These are phyloP conservation scores for Geotrichum restrictum DNA, from an alignment of 1,139 yeast species.

Conservation along the genomic window DNA sequence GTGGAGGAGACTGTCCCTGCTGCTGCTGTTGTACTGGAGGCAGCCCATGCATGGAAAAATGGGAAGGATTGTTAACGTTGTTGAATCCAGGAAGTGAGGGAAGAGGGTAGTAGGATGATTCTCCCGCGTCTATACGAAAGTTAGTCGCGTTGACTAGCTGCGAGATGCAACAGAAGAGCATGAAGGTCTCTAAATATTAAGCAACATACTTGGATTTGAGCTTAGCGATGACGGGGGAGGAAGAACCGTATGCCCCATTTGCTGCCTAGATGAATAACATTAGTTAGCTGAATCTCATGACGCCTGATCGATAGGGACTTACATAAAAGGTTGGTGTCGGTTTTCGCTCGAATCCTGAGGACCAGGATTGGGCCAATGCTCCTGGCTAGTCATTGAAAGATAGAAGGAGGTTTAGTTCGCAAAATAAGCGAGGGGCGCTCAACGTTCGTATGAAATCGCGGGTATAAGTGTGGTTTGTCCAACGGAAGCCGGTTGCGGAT, in stretches of 20 bases:
- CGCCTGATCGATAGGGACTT: constrained; percentile 14
- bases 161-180: not conserved
- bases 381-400: constrained; percentile 16
- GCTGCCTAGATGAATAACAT: constrained; percentile 21
- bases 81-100: constrained; percentile 48
- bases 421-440: not conserved
- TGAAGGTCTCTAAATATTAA: not conserved
- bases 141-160: not conserved
- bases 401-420: not conserved
- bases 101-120: constrained; percentile 44
- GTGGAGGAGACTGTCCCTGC: constrained; percentile 28
- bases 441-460: not conserved
- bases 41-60: constrained; percentile 21
- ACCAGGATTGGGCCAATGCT: constrained; percentile 18
- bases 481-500: not conserved
- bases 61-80: constrained; percentile 6
- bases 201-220: constrained; percentile 24
- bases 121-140: constrained; percentile 14
- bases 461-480: not conserved
- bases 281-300: not conserved
- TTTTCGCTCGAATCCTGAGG: constrained; percentile 13
- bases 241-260: constrained; percentile 33
- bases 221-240: constrained; percentile 33
- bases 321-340: constrained; percentile 28
- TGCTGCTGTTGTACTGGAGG: constrained; percentile 29